Conservation (phyloP, 352 stramenopile species). For the Phytophthora colocasiae region DNA sequence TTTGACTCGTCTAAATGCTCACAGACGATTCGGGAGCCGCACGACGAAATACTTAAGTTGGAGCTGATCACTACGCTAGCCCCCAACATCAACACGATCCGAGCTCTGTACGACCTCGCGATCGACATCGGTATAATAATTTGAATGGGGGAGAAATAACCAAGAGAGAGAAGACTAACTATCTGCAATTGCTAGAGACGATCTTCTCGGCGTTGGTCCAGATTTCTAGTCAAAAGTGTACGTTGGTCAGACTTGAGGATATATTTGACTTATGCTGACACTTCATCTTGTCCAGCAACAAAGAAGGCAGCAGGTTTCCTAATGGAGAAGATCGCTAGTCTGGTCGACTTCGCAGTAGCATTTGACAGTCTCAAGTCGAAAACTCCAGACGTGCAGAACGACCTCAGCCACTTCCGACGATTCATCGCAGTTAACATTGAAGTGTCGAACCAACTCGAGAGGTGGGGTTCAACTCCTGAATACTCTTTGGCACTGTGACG, state of each 20-base stretch:
- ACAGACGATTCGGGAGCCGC: conserved; percentile 48
- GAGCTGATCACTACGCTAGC: conserved; percentile 45
- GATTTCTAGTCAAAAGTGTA: conserved; percentile 62
- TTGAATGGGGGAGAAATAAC: not conserved
- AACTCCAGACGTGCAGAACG: conserved; percentile 67
- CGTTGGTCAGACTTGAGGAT: not conserved
- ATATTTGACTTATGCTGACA: conserved; percentile 8
- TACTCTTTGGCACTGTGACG: not conserved
- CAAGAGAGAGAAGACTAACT: conserved; percentile 3
- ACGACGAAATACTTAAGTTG: conserved; percentile 42
- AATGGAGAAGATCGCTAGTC: conserved; percentile 60
- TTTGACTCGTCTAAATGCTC: not conserved
- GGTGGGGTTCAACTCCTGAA: conserved; percentile 19
- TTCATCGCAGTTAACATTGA: conserved; percentile 47
- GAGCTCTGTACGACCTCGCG: conserved; percentile 50
- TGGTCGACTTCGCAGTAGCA: conserved; percentile 60
- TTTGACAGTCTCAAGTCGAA: conserved; percentile 66
- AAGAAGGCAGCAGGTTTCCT: conserved; percentile 49
- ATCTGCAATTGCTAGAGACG: conserved; percentile 34
- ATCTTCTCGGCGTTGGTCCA: conserved; percentile 56
- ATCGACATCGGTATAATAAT: conserved; percentile 45
- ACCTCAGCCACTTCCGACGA: conserved; percentile 66
- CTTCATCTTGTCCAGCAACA: conserved; percentile 29
- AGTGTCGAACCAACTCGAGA: conserved; percentile 56
- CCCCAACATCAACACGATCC: conserved; percentile 52